These are phyloP conservation scores for Cupressus sempervirens DNA, from an alignment of 75 land plant species.

Conservation along the genomic window DNA sequence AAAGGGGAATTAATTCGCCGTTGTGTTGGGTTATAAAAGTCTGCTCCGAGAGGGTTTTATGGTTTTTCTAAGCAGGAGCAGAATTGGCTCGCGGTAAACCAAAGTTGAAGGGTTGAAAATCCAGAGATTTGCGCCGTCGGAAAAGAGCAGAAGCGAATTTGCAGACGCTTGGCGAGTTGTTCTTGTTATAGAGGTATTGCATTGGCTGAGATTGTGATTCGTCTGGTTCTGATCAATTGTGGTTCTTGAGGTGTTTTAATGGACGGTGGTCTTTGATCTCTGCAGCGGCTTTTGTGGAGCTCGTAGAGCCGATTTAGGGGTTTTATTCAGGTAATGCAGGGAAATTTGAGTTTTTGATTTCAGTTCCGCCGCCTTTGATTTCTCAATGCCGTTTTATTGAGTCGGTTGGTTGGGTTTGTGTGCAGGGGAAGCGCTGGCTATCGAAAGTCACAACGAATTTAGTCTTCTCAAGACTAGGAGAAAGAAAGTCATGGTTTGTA, in stretches of 20 bases:
- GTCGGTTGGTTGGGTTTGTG: background rate
- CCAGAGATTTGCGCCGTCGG: conserved; percentile 2
- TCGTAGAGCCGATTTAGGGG: background rate
- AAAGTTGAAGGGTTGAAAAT: conserved; percentile 6
- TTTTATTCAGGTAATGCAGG: background rate
- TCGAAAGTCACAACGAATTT: background rate
- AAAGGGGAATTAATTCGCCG: background rate
- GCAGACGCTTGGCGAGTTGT: background rate
- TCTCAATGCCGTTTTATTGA: background rate
- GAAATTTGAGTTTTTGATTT: background rate
- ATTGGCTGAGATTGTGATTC: background rate
- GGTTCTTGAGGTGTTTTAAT: background rate
- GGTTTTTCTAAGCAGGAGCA: background rate
- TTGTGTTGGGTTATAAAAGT: background rate
- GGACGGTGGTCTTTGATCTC: background rate
- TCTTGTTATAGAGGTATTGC: background rate
- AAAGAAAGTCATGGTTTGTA: conserved; percentile 5
- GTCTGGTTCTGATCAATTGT: background rate
- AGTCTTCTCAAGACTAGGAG: conserved; percentile 1
- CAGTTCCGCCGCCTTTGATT: background rate
- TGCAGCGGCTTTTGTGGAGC: background rate
- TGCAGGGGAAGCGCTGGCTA: background rate
- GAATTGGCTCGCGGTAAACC: background rate
- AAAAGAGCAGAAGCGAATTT: background rate
- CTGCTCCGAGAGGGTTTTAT: background rate